A percentile compares a stretch with the other conserved stretches of the same genome.
These are phyloP conservation scores for Sicyos baderoa DNA, from an alignment of 306 rosid genomes.

Conservation along the genomic window DNA sequence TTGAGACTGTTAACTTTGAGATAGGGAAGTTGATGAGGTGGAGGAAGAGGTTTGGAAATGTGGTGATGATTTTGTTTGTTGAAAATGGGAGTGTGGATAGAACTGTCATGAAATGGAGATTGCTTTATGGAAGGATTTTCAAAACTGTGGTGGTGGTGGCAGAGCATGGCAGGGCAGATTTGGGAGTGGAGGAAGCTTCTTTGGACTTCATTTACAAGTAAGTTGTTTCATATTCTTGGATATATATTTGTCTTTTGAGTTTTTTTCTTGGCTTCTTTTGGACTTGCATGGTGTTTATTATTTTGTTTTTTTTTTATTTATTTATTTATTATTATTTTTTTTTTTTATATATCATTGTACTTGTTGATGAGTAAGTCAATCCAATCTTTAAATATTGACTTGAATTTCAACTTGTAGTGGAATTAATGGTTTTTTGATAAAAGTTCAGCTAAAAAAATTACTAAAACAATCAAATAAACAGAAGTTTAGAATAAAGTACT, in stretches of 20 bases:
- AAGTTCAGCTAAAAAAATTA: background rate
- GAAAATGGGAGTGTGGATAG: slow-evolving; percentile 69
- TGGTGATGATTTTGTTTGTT: slow-evolving; percentile 76
- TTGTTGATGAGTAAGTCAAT: background rate
- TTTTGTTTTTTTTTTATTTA: too few relatives aligned
- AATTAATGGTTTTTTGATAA: background rate
- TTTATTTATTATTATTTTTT: too few relatives aligned
- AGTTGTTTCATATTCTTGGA: slow-evolving; percentile 26
- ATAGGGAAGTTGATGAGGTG: slow-evolving; percentile 77
- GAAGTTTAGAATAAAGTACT: background rate
- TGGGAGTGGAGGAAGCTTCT: slow-evolving; percentile 73
- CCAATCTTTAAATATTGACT: background rate
- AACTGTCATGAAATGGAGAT: slow-evolving; percentile 93
- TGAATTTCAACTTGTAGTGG: background rate
- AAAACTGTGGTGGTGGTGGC: slow-evolving; percentile 78
- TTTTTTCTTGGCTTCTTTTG: background rate
- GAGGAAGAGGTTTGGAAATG: slow-evolving; percentile 92
- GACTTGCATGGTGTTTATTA: background rate
- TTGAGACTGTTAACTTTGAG: slow-evolving; percentile 74
- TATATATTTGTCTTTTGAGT: background rate
- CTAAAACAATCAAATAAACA: background rate
- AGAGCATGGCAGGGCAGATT: slow-evolving; percentile 55
- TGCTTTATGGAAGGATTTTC: slow-evolving; percentile 93
- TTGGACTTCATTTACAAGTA: slow-evolving; percentile 78
- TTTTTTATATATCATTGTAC: background rate